phyloP scores from a whole-genome alignment of 2,329 filamentous ascomycete species.

The Amauroascus niger region DNA sequence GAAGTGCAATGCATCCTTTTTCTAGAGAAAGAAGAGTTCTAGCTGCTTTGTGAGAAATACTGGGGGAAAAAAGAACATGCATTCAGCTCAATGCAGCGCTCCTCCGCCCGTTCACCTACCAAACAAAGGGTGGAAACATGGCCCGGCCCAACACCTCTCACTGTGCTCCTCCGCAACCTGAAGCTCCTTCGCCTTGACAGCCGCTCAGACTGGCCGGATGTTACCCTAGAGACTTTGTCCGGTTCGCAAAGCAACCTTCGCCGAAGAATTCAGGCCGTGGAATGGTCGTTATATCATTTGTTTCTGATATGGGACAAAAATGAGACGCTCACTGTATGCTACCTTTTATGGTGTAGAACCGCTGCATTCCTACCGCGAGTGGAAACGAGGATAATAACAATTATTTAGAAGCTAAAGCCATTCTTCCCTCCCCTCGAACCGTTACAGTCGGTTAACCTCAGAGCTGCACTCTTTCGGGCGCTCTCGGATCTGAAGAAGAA shows the following conservation, averaged over 20 bases:
- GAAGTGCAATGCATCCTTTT: not conserved
- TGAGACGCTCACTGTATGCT: slow-evolving; percentile 59
- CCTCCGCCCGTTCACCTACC: slow-evolving; percentile 21
- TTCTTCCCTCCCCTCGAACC: slow-evolving; percentile 89
- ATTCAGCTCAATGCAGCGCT: slow-evolving; percentile 25
- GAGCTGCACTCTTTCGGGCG: slow-evolving; percentile 68
- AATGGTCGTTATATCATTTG: slow-evolving; percentile 85
- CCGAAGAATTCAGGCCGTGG: slow-evolving; percentile 67
- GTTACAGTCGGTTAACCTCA: slow-evolving; percentile 80
- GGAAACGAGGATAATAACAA: slow-evolving; percentile 7
- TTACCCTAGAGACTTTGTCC: slow-evolving; percentile 61
- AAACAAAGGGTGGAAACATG: slow-evolving; percentile 28
- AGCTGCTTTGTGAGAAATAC: not conserved
- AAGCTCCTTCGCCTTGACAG: slow-evolving; percentile 71
- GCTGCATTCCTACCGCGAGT: not conserved
- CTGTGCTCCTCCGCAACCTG: slow-evolving; percentile 72
- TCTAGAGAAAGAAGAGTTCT: not conserved
- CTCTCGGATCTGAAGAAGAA: slow-evolving; percentile 83
- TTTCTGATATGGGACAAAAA: slow-evolving; percentile 75
- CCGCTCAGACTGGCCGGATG: slow-evolving; percentile 67
- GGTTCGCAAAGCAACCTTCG: slow-evolving; percentile 65
- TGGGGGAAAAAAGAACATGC: slow-evolving; percentile 4
- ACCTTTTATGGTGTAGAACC: not conserved
- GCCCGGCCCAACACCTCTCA: slow-evolving; percentile 44
- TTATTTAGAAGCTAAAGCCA: slow-evolving; percentile 66